Evolutionary conservation across 306 rosid genomes (phyloP), one percentile per base, ranked within the genome.

Genomic region (Dryas octopetala): DNA sequence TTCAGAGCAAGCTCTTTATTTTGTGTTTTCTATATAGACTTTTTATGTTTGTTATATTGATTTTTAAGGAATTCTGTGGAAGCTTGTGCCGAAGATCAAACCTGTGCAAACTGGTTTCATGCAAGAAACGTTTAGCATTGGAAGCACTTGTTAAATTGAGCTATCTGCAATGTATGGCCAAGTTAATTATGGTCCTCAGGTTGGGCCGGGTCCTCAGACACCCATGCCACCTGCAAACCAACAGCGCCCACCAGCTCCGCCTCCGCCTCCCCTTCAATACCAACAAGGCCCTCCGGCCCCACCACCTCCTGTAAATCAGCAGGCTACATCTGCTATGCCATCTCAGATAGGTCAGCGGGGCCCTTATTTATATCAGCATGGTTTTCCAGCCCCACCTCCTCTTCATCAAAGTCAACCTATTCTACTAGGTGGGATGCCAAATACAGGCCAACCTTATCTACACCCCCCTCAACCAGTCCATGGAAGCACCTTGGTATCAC

Each of bases 141-240:
- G 14, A 70, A 51, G 79, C 52, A 58, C 50, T 68, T 12, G 60
- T 73, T 32, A 44, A 71, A 71, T 75, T 49, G 53, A 6, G 79
- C 58, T 70, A 32, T 69, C 73, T 44, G 74, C 77, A 71, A 91
- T 91, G 97, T 84, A 89, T 83, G 90, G 89, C 81, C 95, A 89
- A 79, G 78, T 76, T 75, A 91, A 86, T 84, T 79, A 81, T 9
- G 84, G 86, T 54, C 26, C 79, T 79, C 82, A 76, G 79, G 80
- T 81, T 3, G 85, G 84, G 68, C 85, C 82, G 62, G 78, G 85
- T 84, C 74, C 93, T 71, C 82, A 46, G 43, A 83, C 79, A 26
- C 88, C 88, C 7, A 19, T 73, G 57, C 84, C 86, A 13, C 83
- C 83, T 48, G 62, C 81, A 41, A 82, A 88, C 75, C 93, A 83